Base-by-base conservation (phyloP, 306 rosid genomes). In the Rosa lucieae region DNA sequence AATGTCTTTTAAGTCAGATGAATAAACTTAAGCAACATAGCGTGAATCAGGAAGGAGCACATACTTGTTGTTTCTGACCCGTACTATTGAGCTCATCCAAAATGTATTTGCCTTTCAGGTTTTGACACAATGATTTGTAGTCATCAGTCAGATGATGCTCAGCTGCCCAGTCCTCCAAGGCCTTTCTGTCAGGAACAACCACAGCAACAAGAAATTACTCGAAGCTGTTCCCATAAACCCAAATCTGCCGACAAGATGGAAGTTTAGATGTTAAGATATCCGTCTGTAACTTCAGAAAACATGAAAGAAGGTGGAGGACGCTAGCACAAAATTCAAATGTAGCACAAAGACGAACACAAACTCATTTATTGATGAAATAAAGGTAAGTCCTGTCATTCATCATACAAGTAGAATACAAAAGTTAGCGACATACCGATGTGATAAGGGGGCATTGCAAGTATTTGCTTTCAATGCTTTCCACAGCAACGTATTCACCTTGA, bases 191-290 rank as follows among this genome's bases (percentile, higher is more conserved):
- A 18, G 99, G 99, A 78, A 92, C 89, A 52, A 85, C 97, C 79
- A 94, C 92, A 69, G 97, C 95, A 83, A 94, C 99, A 66, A 94
- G 91, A 83, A 86, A 94, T n/a, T 97, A 89, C 89, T 94, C 99
- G 37, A 92, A 94, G 85, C 97, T 94, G 87, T 91, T 94, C 80
- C 99, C 99, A 35, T 94, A 89, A 65, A 94, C 97, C 99, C 97
- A 94, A 77, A 94, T 83, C 99, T 94, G 86, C 67, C 32, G 0
- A 56, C 61, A 59, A 29, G 67, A 76, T 75, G 20, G 81, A 82
- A 68, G 49, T 75, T 40, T 1, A n/a, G 62, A n/a, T 56, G 32
- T 56, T 56, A 1, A 40, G 51, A 4, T 0, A 53, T 37, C 68
- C 1, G 4, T 12, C 35, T 26, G 42, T 2, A n/a, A 73, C 29